Evolutionary conservation across 139 green algal species (phyloP), one percentile per base, ranked within the genome.

Genomic region (Raphidocelis subcapitata): DNA sequence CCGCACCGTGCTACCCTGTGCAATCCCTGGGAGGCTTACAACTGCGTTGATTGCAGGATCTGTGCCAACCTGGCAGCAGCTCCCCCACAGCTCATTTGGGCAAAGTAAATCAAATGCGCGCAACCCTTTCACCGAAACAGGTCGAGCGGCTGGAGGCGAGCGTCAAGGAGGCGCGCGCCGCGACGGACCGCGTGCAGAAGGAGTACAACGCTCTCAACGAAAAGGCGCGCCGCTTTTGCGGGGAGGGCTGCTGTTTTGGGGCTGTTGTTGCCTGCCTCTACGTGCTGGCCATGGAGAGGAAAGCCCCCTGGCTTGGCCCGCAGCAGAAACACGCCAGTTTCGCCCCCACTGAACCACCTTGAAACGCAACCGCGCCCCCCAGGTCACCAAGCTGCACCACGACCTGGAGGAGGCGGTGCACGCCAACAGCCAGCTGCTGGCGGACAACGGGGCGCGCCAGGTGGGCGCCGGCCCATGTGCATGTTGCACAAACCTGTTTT

Each of bases 391-490:
- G 82, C 86, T 97, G 82, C 90, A 97, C 65, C 84, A 89, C 35
- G 92, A 95, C 68, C 83, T 97, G 54, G 91, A 96, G 69, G 93
- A 97, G 72, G 87, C 94, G 84, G 89, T 96, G 55, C 89, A 96
- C 72, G 83, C 81, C 36, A 97, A 97, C 88, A 93, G 87, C 46
- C 88, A 89, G 79, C 86, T 97, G 71, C 78, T 94, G 70, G 88
- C 91, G 3, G 89, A 97, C 49, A 97, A 95, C 82, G 81, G 65
- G 31, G 81, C 92, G 72, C 90, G 88, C 65, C 88, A 93, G 77
- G 72, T 73, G 64, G 2, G 71, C n/a, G n/a, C 14, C 26, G 10
- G 61, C 10, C 12, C 8, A 46, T 44, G 28, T 24, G 23, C 10
- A 23, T 47, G 61, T 32, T n/a, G n/a, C n/a, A n/a, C n/a, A n/a